Base-by-base conservation (phyloP, 306 rosid species). In the Acacia melanoxylon region DNA sequence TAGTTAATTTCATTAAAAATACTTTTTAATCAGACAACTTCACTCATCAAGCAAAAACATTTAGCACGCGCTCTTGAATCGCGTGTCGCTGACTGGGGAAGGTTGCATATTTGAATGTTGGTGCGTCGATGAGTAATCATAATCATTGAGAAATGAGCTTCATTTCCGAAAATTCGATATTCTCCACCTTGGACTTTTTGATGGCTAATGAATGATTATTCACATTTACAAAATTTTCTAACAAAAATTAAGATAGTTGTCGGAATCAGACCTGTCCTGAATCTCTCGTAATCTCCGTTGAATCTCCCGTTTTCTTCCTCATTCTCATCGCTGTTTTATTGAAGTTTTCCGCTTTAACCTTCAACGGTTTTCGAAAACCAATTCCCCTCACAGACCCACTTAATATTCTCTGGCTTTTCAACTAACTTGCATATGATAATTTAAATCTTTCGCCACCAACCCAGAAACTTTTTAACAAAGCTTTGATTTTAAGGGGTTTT, bases 201-300 rank as follows among this genome's bases (percentile, higher is more conserved):
- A 51, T 75, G 22, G 31, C 62, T 69, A 68, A 75, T 74, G 33
- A 76, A 58, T 75, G 59, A 75, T 75, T 25, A 80, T 44, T 52
- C 77, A 4, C 40, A 22, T n/a, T 27, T 62, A 70, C 56, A 12
- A 44, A 54, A 20, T 20, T 40, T 69, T 17, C 29, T 24, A 22
- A 16, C 6, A 51, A 35, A 61, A 59, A 40, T 10, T 20, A 35
- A 40, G 44, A 56, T 71, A 8, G 14, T 65, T 46, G 79, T 81
- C 44, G 63, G 62, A 77, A 75, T 14, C 51, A 56, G 76, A 48
- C 79, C 68, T 79, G 81, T 15, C 16, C 72, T 70, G 65, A 81
- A 63, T 63, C 65, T 24, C 67, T 61, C 25, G 35, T 11, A 61
- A 68, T 59, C 27, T 51, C 75, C 44, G 41, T 70, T 8, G 25